These are phyloP conservation scores for Lathyrus oleraceus DNA, from an alignment of 306 rosid species.

Conservation along the genomic window DNA sequence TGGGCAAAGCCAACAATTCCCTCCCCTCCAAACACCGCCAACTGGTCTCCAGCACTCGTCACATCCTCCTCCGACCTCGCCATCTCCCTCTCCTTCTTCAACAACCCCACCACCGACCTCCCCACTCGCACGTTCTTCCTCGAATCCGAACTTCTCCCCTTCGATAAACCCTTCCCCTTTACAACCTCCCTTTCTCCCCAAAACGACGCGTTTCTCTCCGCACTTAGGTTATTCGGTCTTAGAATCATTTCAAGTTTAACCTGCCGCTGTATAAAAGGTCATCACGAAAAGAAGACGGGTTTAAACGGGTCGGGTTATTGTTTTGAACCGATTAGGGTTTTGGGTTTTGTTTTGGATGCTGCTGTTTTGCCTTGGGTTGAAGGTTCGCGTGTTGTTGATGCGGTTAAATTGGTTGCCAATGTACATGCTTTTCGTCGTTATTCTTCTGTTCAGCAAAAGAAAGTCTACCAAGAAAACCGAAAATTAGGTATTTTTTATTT, in stretches of 20 bases:
- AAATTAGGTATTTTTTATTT: slow-evolving; percentile 17
- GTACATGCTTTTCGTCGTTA: slow-evolving; percentile 44
- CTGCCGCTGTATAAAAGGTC: slow-evolving; percentile 29
- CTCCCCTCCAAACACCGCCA: not conserved
- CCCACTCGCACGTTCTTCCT: not conserved
- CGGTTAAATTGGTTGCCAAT: slow-evolving; percentile 32
- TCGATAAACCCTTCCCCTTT: slow-evolving; percentile 32
- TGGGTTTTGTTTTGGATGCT: slow-evolving; percentile 36
- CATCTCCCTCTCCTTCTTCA: slow-evolving; percentile 40
- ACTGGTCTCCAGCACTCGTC: slow-evolving; percentile 39
- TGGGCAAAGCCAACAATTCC: slow-evolving; percentile 26
- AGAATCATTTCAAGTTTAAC: slow-evolving; percentile 24
- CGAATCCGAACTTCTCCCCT: slow-evolving; percentile 33
- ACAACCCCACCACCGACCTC: not conserved
- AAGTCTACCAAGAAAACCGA: not conserved
- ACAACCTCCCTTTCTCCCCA: not conserved
- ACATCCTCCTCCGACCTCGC: slow-evolving; percentile 21
- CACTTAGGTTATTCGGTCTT: slow-evolving; percentile 35
- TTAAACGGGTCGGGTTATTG: not conserved
- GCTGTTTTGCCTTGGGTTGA: slow-evolving; percentile 37
- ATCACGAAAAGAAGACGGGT: not conserved
- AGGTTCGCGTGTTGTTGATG: slow-evolving; percentile 27
- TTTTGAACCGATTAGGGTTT: slow-evolving; percentile 27
- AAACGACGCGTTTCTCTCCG: slow-evolving; percentile 16
- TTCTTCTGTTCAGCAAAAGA: slow-evolving; percentile 27